phyloP scores from a whole-genome alignment of 2,329 filamentous ascomycete species.

The Aspergillus awamori region DNA sequence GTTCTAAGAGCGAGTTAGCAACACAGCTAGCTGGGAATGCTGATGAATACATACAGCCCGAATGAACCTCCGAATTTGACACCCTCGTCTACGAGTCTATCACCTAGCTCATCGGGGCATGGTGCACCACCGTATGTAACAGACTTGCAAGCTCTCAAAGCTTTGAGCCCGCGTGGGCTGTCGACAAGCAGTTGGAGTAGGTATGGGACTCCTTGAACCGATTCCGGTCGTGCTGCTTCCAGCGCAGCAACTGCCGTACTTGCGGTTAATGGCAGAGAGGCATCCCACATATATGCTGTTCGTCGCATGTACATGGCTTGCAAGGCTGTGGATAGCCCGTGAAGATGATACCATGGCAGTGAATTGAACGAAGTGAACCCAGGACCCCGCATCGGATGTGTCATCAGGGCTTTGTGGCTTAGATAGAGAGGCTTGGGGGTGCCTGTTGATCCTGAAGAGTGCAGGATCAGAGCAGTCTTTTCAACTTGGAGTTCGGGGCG shows the following conservation, averaged over 20 bases:
- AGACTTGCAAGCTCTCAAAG: slow-evolving; percentile 41
- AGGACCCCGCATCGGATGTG: slow-evolving; percentile 38
- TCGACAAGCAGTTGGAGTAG: slow-evolving; percentile 46
- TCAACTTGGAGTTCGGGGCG: slow-evolving; percentile 32
- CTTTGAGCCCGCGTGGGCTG: slow-evolving; percentile 37
- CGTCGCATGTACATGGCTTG: slow-evolving; percentile 51
- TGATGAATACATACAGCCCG: slow-evolving; percentile 39
- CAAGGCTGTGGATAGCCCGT: slow-evolving; percentile 46
- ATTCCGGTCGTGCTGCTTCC: slow-evolving; percentile 42
- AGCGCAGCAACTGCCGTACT: slow-evolving; percentile 40
- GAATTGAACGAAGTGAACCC: slow-evolving; percentile 48
- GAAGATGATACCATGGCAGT: slow-evolving; percentile 50
- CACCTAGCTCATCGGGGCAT: slow-evolving; percentile 48
- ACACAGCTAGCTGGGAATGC: not conserved
- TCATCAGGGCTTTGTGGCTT: slow-evolving; percentile 46
- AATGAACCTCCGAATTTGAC: slow-evolving; percentile 46
- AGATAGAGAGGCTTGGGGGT: slow-evolving; percentile 51
- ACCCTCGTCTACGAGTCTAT: slow-evolving; percentile 41
- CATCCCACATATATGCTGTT: slow-evolving; percentile 47
- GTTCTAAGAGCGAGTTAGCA: slow-evolving; percentile 36
- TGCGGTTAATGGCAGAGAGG: slow-evolving; percentile 43
- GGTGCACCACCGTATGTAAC: slow-evolving; percentile 47
- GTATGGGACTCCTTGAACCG: slow-evolving; percentile 48
- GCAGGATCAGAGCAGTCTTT: slow-evolving; percentile 46
- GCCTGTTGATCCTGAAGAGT: slow-evolving; percentile 55